Percentiles rank a stretch among this genome's conserved stretches.
These are phyloP conservation scores for Artemisia argyi DNA, from an alignment of 129 eudicot species.

Conservation along the genomic window DNA sequence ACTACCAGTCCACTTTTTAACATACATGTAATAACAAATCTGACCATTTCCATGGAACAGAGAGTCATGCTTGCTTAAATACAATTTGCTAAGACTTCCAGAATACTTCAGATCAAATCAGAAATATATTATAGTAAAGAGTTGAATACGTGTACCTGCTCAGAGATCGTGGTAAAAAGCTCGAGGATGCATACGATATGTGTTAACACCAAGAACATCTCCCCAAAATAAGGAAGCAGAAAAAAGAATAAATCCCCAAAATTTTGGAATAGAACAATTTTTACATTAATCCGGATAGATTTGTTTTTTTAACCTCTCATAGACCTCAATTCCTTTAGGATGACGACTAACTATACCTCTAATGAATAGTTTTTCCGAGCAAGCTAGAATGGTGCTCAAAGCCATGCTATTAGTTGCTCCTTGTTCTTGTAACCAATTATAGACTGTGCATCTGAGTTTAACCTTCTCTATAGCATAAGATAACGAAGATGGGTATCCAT, in stretches of 20 bases:
- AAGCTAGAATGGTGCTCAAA: constrained; percentile 59
- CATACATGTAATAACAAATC: too few relatives aligned
- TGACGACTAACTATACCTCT: constrained; percentile 54
- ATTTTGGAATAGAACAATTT: background rate
- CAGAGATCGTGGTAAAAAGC: too few relatives aligned
- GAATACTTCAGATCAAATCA: too few relatives aligned
- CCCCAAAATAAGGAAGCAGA: background rate
- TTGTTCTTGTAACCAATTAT: constrained; percentile 63
- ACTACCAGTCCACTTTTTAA: too few relatives aligned
- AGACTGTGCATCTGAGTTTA: constrained; percentile 59
- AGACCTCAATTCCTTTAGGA: constrained; percentile 57
- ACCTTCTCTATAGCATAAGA: constrained; percentile 61
- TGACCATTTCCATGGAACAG: too few relatives aligned
- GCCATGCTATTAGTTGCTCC: constrained; percentile 44
- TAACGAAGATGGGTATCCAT: constrained; percentile 49
- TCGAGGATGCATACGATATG: background rate
- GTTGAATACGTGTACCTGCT: too few relatives aligned
- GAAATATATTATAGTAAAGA: too few relatives aligned
- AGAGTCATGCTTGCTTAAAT: too few relatives aligned
- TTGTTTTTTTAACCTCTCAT: constrained; percentile 56
- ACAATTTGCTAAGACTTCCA: too few relatives aligned
- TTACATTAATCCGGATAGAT: constrained; percentile 36
- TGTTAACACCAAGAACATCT: background rate
- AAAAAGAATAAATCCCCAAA: background rate
- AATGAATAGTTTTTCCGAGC: constrained; percentile 51